These are phyloP conservation scores for Candida taoyuanica DNA, from an alignment of 805 yeast species.

Conservation along the genomic window DNA sequence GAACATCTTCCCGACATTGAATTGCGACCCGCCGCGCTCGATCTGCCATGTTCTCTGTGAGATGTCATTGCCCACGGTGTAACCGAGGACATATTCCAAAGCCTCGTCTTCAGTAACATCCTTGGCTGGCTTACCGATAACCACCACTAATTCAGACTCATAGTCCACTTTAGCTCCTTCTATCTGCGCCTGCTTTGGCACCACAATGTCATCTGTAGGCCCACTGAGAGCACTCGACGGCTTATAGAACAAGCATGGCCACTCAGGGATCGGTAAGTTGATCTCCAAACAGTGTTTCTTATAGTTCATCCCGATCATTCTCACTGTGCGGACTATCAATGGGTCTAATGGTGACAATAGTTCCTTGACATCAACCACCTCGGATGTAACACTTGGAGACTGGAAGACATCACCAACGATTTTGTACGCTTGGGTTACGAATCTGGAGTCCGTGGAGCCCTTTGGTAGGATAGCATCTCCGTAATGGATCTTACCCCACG, in stretches of 20 bases:
- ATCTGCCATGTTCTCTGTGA: constrained; percentile 56
- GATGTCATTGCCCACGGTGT: constrained; percentile 51
- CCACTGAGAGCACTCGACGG: constrained; percentile 43
- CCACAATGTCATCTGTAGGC: constrained; percentile 38
- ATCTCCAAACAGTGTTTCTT: constrained; percentile 39
- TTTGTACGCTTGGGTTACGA: constrained; percentile 36
- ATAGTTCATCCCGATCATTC: constrained; percentile 51
- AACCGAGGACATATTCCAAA: constrained; percentile 44
- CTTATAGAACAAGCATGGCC: constrained; percentile 48
- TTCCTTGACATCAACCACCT: constrained; percentile 29
- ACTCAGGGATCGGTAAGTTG: constrained; percentile 38
- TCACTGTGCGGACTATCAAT: constrained; percentile 32
- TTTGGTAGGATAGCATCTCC: constrained; percentile 45
- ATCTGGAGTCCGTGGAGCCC: constrained; percentile 33
- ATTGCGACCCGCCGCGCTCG: constrained; percentile 49
- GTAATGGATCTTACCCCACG: constrained; percentile 38
- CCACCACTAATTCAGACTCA: constrained; percentile 50
- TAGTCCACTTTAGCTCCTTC: constrained; percentile 38
- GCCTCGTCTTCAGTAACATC: constrained; percentile 42
- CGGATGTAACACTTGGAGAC: constrained; percentile 32
- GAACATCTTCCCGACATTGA: constrained; percentile 47
- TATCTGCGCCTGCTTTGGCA: constrained; percentile 37
- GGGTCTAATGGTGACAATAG: constrained; percentile 39
- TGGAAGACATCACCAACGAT: constrained; percentile 45
- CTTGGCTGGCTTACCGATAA: constrained; percentile 46